Conservation (phyloP, 306 rosid species). For the Trichosanthes cucumerina region DNA sequence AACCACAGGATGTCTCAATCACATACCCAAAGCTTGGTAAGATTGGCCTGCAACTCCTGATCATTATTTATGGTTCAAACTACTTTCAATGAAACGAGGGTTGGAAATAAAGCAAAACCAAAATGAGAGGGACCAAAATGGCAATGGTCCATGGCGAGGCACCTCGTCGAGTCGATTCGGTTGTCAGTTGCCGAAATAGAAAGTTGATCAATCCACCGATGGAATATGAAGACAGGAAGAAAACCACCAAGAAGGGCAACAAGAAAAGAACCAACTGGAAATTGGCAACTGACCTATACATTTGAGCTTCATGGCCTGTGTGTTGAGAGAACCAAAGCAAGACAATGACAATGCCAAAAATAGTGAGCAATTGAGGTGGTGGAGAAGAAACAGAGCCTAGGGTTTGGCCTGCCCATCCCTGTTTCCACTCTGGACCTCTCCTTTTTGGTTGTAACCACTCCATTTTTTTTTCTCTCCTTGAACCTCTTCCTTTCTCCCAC, state of each 20-base stretch:
- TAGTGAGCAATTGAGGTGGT: conserved; percentile 39
- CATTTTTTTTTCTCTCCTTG: conserved; percentile 26
- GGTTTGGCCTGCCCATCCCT: conserved; percentile 39
- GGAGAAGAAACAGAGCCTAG: conserved; percentile 45
- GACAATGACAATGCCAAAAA: conserved; percentile 53
- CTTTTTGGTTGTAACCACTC: conserved; percentile 48
- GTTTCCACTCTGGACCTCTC: conserved; percentile 65
- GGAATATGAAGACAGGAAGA: conserved; percentile 40
- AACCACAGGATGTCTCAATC: not conserved
- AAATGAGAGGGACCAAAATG: conserved; percentile 23
- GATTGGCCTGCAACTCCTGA: conserved; percentile 19
- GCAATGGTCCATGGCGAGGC: conserved; percentile 42
- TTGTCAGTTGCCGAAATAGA: conserved; percentile 6
- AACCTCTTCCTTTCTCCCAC: not conserved
- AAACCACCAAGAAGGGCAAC: conserved; percentile 32
- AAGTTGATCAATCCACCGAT: conserved; percentile 22
- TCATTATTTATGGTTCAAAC: conserved; percentile 25
- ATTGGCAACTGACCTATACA: conserved; percentile 22
- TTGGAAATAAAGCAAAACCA: conserved; percentile 32
- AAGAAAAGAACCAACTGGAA: conserved; percentile 44
- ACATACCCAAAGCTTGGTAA: not conserved
- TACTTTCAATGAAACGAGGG: conserved; percentile 38
- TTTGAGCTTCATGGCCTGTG: conserved; percentile 33
- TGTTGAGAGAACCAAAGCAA: conserved; percentile 52
- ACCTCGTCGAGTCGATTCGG: conserved; percentile 10